Conservation (phyloP, 1,139 yeast species). For the Yamadazyma spencermartinsiae region DNA sequence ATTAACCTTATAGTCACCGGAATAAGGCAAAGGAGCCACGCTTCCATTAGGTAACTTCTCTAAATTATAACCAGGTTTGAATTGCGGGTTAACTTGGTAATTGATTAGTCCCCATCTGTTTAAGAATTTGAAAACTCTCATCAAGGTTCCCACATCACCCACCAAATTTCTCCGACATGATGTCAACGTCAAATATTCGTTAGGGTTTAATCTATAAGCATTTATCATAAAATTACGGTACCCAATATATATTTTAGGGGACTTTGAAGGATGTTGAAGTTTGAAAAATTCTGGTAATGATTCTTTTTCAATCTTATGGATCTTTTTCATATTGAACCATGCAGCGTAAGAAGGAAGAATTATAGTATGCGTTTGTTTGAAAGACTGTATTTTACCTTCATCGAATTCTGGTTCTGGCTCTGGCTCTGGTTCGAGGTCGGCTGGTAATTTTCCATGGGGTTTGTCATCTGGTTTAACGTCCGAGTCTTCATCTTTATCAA, state of each 20-base stretch:
- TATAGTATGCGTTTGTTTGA: slow-evolving; percentile 77
- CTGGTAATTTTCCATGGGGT: neutral
- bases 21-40: slow-evolving; percentile 55
- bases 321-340: slow-evolving; percentile 80
- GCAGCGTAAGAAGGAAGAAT: slow-evolving; percentile 91
- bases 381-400: slow-evolving; percentile 16
- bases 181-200: slow-evolving; percentile 88
- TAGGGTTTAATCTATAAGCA: slow-evolving; percentile 88
- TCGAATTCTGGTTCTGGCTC: slow-evolving; percentile 16
- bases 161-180: slow-evolving; percentile 93
- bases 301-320: slow-evolving; percentile 64
- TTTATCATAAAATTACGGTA: slow-evolving; percentile 94
- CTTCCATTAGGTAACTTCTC: slow-evolving; percentile 56
- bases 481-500: neutral
- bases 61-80: slow-evolving; percentile 61
- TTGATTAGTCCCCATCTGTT: slow-evolving; percentile 97
- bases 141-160: slow-evolving; percentile 93
- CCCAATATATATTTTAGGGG: slow-evolving; percentile 82
- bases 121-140: slow-evolving; percentile 86
- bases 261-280: slow-evolving; percentile 72
- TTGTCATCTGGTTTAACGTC: neutral
- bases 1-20: slow-evolving; percentile 66
- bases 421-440: slow-evolving; percentile 5
- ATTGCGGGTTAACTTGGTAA: slow-evolving; percentile 79
- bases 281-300: slow-evolving; percentile 92